phyloP scores from a whole-genome alignment of 257 asterid species.

The Leptodermis oblonga region DNA sequence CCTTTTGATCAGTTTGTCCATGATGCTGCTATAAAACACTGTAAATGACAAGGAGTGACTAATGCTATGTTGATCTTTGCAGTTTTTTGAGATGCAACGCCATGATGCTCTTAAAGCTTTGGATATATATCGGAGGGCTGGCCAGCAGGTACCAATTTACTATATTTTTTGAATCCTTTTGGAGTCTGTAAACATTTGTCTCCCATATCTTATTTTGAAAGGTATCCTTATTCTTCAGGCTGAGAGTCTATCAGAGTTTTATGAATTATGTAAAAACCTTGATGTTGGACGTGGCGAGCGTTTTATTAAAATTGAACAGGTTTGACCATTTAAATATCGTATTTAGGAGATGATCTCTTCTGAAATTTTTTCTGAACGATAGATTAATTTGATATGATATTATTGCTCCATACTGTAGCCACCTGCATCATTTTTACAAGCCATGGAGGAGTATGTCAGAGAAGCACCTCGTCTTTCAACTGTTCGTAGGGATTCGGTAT shows the following conservation, averaged over 20 bases:
- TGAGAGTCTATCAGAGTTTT: constrained; percentile 86
- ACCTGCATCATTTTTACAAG: constrained; percentile 89
- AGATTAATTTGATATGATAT: constrained; percentile 15
- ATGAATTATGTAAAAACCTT: constrained; percentile 79
- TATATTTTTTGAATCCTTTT: background rate
- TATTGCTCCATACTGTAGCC: constrained; percentile 52
- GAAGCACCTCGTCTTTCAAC: constrained; percentile 89
- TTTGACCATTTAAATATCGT: constrained; percentile 23
- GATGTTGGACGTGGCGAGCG: constrained; percentile 93
- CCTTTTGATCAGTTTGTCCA: background rate
- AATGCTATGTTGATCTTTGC: constrained; percentile 24
- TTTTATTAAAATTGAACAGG: constrained; percentile 95
- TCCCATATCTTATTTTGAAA: constrained; percentile 11
- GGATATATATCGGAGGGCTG: constrained; percentile 86
- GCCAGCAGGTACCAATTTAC: constrained; percentile 64
- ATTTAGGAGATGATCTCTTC: background rate
- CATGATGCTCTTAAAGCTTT: constrained; percentile 84
- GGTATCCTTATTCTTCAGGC: constrained; percentile 48
- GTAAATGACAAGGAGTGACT: constrained; percentile 12
- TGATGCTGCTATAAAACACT: background rate
- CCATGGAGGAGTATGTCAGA: constrained; percentile 97
- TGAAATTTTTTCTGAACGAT: background rate
- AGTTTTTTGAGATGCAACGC: constrained; percentile 99
- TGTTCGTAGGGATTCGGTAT: constrained; percentile 69
- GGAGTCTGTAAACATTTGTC: background rate